These are phyloP conservation scores for Russula griseocarnosa DNA, from an alignment of 768 basidiomycete genomes.

Conservation along the genomic window DNA sequence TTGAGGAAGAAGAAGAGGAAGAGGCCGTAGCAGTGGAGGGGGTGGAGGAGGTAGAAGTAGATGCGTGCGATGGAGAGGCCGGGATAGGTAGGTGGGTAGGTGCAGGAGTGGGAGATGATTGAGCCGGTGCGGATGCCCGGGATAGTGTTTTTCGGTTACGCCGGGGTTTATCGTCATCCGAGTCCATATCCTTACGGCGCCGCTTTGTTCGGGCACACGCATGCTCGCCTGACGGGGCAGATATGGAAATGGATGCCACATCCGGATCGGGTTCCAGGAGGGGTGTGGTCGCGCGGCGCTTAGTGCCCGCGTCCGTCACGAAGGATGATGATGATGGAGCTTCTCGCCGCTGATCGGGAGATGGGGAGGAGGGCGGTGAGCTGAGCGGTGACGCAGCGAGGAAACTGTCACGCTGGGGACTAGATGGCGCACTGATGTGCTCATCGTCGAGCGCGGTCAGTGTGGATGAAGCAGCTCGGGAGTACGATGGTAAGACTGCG, in stretches of 20 bases:
- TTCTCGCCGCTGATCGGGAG: slow-evolving; percentile 8
- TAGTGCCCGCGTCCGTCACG: neutral
- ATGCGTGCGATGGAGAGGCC: neutral
- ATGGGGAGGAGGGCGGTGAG: slow-evolving; percentile 22
- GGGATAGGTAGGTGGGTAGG: neutral
- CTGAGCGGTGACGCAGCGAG: slow-evolving; percentile 22
- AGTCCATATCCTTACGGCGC: slow-evolving; percentile 11
- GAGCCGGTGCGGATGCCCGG: neutral
- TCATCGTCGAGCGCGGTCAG: slow-evolving; percentile 6
- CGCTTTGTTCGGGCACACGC: slow-evolving; percentile 3
- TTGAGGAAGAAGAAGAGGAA: neutral
- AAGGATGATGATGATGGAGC: neutral
- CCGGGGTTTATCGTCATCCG: slow-evolving; percentile 15
- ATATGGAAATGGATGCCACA: neutral
- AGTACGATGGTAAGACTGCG: neutral
- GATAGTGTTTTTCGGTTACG: slow-evolving; percentile 10
- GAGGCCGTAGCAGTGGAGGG: neutral
- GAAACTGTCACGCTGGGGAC: neutral
- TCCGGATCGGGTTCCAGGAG: neutral
- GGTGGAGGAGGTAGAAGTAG: slow-evolving; percentile 3
- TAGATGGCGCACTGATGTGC: slow-evolving; percentile 1
- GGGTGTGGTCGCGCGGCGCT: neutral
- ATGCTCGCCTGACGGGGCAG: neutral
- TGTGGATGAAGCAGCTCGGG: slow-evolving; percentile 18
- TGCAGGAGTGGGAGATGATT: neutral